Evolutionary conservation across 768 basidiomycete genomes (phyloP), one percentile per base, ranked within the genome.

Genomic region (Collybiopsis luxurians): DNA sequence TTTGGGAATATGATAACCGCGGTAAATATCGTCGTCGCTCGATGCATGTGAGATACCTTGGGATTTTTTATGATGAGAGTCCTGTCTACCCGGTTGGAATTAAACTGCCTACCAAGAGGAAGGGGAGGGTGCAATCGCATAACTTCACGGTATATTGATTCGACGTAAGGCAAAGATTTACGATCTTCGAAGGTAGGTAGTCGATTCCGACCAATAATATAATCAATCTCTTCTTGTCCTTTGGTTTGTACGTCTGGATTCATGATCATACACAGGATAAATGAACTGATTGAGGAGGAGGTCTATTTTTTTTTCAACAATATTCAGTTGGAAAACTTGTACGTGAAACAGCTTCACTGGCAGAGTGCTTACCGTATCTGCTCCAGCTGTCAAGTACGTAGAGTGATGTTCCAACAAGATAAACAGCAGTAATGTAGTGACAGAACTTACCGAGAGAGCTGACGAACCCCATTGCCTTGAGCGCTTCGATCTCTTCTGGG

Each of bases 11-110:
- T 59, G 56, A 53, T 63, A 61, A 1, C 68, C 69, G 15, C 64
- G 50, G 40, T 69, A 70, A 44, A 58, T 58, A 39, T 69, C 68
- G 44, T 69, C 66, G 53, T 58, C 40, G n/a, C 61, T 68, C 17
- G 66, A 67, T 4, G 43, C 55, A 19, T 65, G 67, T 11, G 66
- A 64, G 2, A 55, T 60, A 17, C 38, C 63, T 51, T 12, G 17
- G 13, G 31, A 24, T 11, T 39, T 24, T 4, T 1, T 45, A 23
- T 23, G n/a, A n/a, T n/a, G n/a, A n/a, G n/a, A 34, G 5, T 5
- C 31, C 31, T 13, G 5, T 13, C 6, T 34, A 34, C 5, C 31
- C 13, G 31, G 4, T 48, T 27, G 27, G 15, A 13, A 17, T 15
- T 3, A 11, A 2, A 28, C 15, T 48, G 13, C 40, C 4, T n/a